A percentile compares a stretch with the other conserved stretches of the same genome.
phyloP scores from a whole-genome alignment of 1,284 basidiomycete genomes.

The Meira miltonrushii region DNA sequence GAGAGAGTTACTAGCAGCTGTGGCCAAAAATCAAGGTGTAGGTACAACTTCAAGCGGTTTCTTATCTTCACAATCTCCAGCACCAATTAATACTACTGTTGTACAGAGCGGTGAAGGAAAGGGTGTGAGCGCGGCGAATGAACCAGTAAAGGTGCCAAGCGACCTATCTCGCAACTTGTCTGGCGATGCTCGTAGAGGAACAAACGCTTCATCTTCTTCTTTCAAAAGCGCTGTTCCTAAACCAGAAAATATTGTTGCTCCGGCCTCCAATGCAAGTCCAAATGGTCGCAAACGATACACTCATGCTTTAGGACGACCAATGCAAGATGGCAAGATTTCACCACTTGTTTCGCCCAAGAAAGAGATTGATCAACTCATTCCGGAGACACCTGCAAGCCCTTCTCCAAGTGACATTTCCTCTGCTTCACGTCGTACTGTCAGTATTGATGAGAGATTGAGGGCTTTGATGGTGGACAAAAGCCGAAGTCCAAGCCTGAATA shows the following conservation, averaged over 20 bases:
- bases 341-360: conserved; percentile 10
- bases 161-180: background rate
- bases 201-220: conserved; percentile 21
- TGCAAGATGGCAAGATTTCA: conserved; percentile 22
- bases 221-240: conserved; percentile 26
- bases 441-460: conserved; percentile 35
- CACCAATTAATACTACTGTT: background rate
- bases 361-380: conserved; percentile 2
- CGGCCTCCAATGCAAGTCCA: conserved; percentile 22
- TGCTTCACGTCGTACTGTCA: conserved; percentile 15
- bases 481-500: background rate
- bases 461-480: conserved; percentile 22
- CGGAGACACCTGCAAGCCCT: conserved; percentile 9
- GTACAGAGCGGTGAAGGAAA: background rate
- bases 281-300: conserved; percentile 36
- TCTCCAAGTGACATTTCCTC: background rate
- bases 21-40: no score
- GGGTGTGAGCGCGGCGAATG: background rate
- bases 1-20: conserved; percentile 26
- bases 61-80: background rate
- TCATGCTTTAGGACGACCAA: conserved; percentile 32
- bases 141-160: background rate
- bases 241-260: conserved; percentile 8
- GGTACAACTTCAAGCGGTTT: no score
- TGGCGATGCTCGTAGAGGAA: conserved; percentile 9